These are phyloP conservation scores for Plasmodium gonderi DNA, from an alignment of 169 alveolate genomes.

Conservation along the genomic window DNA sequence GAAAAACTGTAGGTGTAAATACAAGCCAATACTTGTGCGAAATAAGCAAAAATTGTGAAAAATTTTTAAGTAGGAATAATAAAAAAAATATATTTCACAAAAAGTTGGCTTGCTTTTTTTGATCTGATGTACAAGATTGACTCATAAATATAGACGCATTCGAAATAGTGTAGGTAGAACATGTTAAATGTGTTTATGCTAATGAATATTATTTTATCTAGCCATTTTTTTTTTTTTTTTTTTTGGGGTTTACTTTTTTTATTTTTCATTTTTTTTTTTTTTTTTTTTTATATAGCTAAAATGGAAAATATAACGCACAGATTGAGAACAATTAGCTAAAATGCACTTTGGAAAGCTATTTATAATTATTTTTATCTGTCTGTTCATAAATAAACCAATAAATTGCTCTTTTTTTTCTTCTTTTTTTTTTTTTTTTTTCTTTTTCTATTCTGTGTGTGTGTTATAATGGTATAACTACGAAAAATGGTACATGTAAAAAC, in stretches of 20 bases:
- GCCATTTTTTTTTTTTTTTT: neutral
- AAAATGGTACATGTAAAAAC: neutral
- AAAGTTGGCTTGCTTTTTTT: neutral
- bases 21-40: neutral
- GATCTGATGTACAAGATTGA: neutral
- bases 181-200: neutral
- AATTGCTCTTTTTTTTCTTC: neutral
- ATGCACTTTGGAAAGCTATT: neutral
- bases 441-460: neutral
- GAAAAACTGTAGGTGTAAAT: neutral
- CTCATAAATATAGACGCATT: neutral
- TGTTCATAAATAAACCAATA: slow-evolving; percentile 29
- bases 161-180: neutral
- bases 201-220: neutral
- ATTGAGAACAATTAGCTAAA: neutral
- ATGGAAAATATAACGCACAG: slow-evolving; percentile 13
- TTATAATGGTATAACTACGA: neutral
- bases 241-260: too few species aligned
- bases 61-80: neutral
- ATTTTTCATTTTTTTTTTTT: slow-evolving; percentile 9
- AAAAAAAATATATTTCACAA: neutral
- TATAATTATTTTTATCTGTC: neutral
- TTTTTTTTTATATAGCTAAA: slow-evolving; percentile 19
- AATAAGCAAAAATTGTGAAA: neutral
- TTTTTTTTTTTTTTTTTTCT: neutral